Percentiles rank a stretch among this genome's conserved stretches.
Conservation (phyloP, 495 filamentous ascomycete species). For the Neurospora sp. region DNA sequence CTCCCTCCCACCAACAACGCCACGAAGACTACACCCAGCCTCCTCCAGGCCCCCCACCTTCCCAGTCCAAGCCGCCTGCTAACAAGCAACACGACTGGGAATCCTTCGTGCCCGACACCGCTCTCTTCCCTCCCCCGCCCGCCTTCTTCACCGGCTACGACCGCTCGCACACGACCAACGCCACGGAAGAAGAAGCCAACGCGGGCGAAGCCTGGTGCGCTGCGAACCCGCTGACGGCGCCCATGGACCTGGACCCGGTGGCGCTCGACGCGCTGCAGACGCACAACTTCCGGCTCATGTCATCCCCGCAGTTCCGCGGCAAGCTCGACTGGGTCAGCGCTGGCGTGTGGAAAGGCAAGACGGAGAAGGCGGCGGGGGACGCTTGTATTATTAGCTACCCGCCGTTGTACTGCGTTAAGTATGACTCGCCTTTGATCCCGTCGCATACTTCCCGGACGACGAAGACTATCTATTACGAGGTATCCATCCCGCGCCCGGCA, state of each 20-base stretch:
- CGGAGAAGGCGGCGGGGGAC: conserved; percentile 30
- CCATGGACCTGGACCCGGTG: conserved; percentile 41
- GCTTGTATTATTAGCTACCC: conserved; percentile 52
- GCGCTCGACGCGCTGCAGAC: conserved; percentile 16
- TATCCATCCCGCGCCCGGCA: conserved; percentile 36
- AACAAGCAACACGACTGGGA: conserved; percentile 64
- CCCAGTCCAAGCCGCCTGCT: conserved; percentile 17
- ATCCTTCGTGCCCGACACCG: conserved; percentile 63
- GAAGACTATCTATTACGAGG: conserved; percentile 72
- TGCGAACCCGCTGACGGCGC: conserved; percentile 50
- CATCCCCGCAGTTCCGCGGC: conserved; percentile 21
- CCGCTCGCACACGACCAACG: conserved; percentile 62
- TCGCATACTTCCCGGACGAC: conserved; percentile 7
- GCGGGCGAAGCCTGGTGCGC: conserved; percentile 64
- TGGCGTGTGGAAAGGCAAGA: conserved; percentile 36
- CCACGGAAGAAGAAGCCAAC: conserved; percentile 55
- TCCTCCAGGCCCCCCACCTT: conserved; percentile 40
- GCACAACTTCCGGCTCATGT: conserved; percentile 29
- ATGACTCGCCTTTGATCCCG: conserved; percentile 56
- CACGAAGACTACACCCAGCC: conserved; percentile 22
- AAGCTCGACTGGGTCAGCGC: conserved; percentile 19
- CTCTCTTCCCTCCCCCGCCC: conserved; percentile 76
- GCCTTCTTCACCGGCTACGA: conserved; percentile 51
- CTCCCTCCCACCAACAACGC: conserved; percentile 15
- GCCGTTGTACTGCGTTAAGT: conserved; percentile 62